phyloP scores from a whole-genome alignment of 169 alveolate species.

The Cryptosporidium canis region DNA sequence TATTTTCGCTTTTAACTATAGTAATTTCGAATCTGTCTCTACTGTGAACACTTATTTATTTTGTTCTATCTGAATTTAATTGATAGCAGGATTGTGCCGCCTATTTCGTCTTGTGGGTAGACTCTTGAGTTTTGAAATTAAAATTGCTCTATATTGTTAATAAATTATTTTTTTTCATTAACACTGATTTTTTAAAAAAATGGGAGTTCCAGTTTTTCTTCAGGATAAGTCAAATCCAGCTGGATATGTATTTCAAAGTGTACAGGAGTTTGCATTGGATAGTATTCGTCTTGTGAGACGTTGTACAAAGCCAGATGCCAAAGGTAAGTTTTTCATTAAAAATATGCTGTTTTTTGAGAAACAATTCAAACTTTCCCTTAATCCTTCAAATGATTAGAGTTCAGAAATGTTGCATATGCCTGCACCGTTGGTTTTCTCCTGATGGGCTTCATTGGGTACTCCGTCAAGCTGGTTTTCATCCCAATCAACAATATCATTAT shows the following conservation, averaged over 20 bases:
- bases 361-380: background rate
- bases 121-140: background rate
- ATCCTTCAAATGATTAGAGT: constrained; percentile 76
- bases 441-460: constrained; percentile 95
- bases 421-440: constrained; percentile 94
- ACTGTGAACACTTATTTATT: background rate
- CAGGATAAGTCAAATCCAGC: constrained; percentile 83
- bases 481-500: constrained; percentile 94
- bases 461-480: constrained; percentile 92
- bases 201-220: constrained; percentile 75
- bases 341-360: background rate
- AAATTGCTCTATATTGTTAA: background rate
- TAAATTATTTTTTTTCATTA: background rate
- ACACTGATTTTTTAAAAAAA: constrained; percentile 14
- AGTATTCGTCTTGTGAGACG: constrained; percentile 90
- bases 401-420: constrained; percentile 90
- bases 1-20: background rate
- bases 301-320: constrained; percentile 94
- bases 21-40: background rate
- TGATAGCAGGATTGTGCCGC: constrained; percentile 39
- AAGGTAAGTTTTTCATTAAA: constrained; percentile 83
- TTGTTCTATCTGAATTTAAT: background rate
- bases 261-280: constrained; percentile 88
- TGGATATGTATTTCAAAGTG: constrained; percentile 82
- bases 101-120: constrained; percentile 67